Conservation (phyloP, 1,139 yeast species). For the Cylindricascospora bacillispora region DNA sequence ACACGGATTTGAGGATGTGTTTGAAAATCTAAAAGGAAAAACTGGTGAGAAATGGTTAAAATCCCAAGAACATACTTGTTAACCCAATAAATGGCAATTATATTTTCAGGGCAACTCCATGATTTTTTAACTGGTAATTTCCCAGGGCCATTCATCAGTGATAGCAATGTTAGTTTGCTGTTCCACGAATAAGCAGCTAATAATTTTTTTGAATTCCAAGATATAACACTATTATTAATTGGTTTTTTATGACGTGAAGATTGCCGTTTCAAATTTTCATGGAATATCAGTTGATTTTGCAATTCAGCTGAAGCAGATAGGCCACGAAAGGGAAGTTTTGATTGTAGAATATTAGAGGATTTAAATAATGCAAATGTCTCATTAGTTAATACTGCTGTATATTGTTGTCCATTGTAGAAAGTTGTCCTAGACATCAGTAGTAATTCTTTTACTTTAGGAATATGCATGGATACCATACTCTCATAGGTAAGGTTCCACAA, state of each 20-base stretch:
- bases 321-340: constrained; percentile 8
- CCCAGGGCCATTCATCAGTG: too few species aligned
- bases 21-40: constrained; percentile 31
- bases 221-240: constrained; percentile 33
- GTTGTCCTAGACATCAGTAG: neutral
- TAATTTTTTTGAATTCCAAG: constrained; percentile 38
- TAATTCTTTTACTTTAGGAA: constrained; percentile 2
- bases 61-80: constrained; percentile 37
- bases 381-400: constrained; percentile 51
- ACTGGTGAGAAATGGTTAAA: constrained; percentile 36
- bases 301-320: constrained; percentile 27
- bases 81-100: constrained; percentile 52
- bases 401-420: constrained; percentile 31
- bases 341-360: constrained; percentile 2
- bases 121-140: neutral
- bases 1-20: constrained; percentile 25
- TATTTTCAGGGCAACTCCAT: constrained; percentile 28
- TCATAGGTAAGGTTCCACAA: constrained; percentile 37
- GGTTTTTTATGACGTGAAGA: too few species aligned
- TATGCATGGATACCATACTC: constrained; percentile 8
- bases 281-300: constrained; percentile 30
- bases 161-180: constrained; percentile 15
- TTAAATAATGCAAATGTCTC: constrained; percentile 30
- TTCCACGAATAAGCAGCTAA: constrained; percentile 21
- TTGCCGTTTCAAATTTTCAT: too few species aligned